A percentile compares a stretch with the other conserved stretches of the same genome.
phyloP scores from a whole-genome alignment of 2,329 filamentous ascomycete genomes.

The Fusarium devonianum region DNA sequence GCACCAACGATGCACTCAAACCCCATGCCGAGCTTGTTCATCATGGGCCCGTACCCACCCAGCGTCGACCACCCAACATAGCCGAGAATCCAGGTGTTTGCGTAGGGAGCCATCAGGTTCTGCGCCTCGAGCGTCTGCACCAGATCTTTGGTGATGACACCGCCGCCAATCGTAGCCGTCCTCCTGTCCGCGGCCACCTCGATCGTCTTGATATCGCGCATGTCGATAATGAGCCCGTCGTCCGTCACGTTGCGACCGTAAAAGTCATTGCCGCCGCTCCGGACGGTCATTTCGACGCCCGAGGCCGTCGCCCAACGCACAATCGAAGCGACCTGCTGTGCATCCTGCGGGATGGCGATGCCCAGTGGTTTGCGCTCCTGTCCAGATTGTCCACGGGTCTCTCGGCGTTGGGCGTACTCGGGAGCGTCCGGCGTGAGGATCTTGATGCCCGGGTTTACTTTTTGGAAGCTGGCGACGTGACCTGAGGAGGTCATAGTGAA shows the following conservation, averaged over 20 bases:
- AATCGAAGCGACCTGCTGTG: too few species aligned
- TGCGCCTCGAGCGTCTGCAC: background rate
- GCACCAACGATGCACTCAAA: constrained; percentile 22
- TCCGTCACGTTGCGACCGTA: constrained; percentile 3
- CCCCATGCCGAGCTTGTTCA: background rate
- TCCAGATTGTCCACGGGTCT: too few species aligned
- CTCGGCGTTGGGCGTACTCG: too few species aligned
- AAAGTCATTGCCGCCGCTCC: constrained; percentile 19
- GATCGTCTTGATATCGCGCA: constrained; percentile 24
- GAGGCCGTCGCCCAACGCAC: too few species aligned
- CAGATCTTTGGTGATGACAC: background rate
- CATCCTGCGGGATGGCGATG: too few species aligned
- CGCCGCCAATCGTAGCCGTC: constrained; percentile 5
- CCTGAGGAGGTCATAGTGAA: too few species aligned
- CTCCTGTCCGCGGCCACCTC: background rate
- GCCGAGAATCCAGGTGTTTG: background rate
- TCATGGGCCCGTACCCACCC: constrained; percentile 14
- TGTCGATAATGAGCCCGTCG: constrained; percentile 13
- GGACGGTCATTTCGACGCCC: constrained; percentile 5
- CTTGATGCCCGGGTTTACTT: too few species aligned
- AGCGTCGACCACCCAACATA: constrained; percentile 21
- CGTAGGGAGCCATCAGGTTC: constrained; percentile 6
- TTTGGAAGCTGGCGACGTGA: too few species aligned
- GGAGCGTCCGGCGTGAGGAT: too few species aligned
- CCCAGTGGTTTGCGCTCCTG: too few species aligned